Percentiles rank a stretch among this genome's conserved stretches.
Evolutionary conservation across 2,329 filamentous ascomycete species (phyloP).

Genomic region (Colletotrichum somersetense): DNA sequence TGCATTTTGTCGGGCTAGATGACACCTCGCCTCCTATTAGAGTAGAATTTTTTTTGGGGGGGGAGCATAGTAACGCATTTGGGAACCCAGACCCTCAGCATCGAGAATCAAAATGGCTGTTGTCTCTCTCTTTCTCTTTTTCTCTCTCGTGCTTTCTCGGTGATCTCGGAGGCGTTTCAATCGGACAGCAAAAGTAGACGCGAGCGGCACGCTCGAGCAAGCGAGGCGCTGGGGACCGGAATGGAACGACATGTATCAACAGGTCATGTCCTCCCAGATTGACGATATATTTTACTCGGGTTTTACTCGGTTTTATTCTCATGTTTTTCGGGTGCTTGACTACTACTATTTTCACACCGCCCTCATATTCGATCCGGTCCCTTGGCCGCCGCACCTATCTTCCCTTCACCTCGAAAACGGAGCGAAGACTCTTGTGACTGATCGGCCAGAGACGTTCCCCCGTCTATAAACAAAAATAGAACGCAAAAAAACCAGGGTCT

Average conservation of each 20-base stretch:
- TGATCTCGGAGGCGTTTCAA: not conserved
- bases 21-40: not conserved
- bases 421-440: not conserved
- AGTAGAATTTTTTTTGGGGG: not conserved
- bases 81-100: not conserved
- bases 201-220: no score
- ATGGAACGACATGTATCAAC: not conserved
- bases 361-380: not conserved
- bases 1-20: not conserved
- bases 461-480: not conserved
- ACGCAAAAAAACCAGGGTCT: not conserved
- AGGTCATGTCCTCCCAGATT: not conserved
- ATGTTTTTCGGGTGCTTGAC: not conserved
- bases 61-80: not conserved
- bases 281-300: not conserved
- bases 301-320: no score
- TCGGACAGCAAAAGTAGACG: not conserved
- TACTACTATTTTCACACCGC: not conserved
- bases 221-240: no score
- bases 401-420: not conserved
- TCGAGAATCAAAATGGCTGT: not conserved
- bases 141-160: not conserved
- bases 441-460: not conserved
- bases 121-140: not conserved
- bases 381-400: slow-evolving; percentile 7